phyloP scores from a whole-genome alignment of 164 flowering plant genomes.

The Stephania yunnanensis region DNA sequence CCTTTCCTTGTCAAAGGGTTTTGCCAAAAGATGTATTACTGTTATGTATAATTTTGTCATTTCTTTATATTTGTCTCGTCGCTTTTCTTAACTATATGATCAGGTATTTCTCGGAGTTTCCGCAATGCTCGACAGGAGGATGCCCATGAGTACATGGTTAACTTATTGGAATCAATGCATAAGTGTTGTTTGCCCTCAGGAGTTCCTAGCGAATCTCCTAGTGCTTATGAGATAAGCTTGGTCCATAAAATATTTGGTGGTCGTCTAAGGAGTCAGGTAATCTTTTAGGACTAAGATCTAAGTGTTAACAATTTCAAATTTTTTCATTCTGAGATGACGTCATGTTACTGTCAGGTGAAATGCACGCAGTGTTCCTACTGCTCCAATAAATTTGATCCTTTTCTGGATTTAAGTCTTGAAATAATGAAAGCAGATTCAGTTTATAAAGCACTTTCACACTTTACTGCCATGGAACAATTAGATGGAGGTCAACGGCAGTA shows the following conservation, averaged over 20 bases:
- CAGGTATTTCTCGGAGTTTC: constrained; percentile 88
- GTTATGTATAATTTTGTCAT: background rate
- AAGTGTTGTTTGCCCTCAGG: constrained; percentile 95
- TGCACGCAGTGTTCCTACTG: constrained; percentile 76
- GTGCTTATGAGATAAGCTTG: constrained; percentile 93
- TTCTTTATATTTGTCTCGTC: background rate
- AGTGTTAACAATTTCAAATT: background rate
- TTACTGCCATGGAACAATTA: constrained; percentile 70
- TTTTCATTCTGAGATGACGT: background rate
- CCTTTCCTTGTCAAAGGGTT: background rate
- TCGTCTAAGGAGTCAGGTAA: constrained; percentile 89
- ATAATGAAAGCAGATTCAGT: constrained; percentile 75
- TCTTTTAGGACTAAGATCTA: constrained; percentile 1
- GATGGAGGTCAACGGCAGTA: constrained; percentile 91
- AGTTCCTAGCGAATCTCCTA: constrained; percentile 77
- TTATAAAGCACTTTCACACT: constrained; percentile 65
- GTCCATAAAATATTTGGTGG: constrained; percentile 98
- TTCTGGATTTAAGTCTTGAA: constrained; percentile 91
- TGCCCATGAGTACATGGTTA: constrained; percentile 98
- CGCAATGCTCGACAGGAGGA: constrained; percentile 94
- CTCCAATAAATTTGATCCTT: constrained; percentile 90
- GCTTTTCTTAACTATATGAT: constrained; percentile 39
- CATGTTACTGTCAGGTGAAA: constrained; percentile 55
- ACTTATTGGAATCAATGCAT: constrained; percentile 94
- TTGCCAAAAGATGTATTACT: background rate